Base-by-base conservation (phyloP, 805 yeast genomes). In the Wickerhamomyces chambardii region DNA sequence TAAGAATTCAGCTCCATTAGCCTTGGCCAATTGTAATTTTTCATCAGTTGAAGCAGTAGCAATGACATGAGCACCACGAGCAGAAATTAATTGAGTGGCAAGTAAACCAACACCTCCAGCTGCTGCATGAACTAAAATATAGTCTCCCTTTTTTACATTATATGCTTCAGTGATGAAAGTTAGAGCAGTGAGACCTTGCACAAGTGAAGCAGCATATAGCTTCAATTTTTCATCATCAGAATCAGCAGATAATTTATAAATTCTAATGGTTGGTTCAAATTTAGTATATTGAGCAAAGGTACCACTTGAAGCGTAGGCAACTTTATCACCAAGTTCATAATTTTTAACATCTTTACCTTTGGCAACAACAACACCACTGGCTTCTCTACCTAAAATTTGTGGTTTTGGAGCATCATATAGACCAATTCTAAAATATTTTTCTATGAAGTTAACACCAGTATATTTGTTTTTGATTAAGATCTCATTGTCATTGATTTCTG, bases 41-140 rank as follows among this genome's bases (percentile, higher is more conserved):
- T 71, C 94, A 19, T 68, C 73, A 11, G 84, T 66, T 2, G 96
- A 85, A 6, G 94, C 92, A 28, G 83, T 66, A 3, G 94, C 96
- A 58, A 89, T 86, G 31, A 78, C 87, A 43, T 73, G 78, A 4
- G 87, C 96, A 16, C 95, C 95, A 33, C 62, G 65, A 17, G 58
- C 50, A 22, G 66, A 56, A 33, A 81, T 58, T 57, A 87, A 61
- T 55, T 87, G 95, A 33, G 68, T 64, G 36, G 86, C 61, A 15
- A 84, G 45, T 34, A 73, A 68, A 5, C 97, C 97, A 34, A 84
- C 90, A 37, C 97, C 96, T 31, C 97, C 97, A 3, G 97, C 96
- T 7, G 95, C 95, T 4, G 97, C 97, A 63, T 87, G 85, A 18
- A 85, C 78, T 32, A 89, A 65, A 30, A 83, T 70, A 45, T 59